Evolutionary conservation across 768 basidiomycete species (phyloP).

Genomic region (Kwoniella shandongensis): DNA sequence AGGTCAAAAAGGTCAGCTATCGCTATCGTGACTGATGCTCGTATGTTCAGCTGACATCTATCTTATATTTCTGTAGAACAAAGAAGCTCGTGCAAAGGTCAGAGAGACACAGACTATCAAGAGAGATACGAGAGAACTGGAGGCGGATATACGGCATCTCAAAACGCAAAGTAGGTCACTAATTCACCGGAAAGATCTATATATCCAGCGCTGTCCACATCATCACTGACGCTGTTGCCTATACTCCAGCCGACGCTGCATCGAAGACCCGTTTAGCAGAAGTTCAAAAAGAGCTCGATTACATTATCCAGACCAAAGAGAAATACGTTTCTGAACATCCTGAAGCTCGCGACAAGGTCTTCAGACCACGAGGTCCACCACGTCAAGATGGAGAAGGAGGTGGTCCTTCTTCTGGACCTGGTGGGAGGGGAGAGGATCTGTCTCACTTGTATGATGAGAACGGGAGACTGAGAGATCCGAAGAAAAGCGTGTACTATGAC

Average conservation of each 20-base stretch:
- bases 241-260: conserved; percentile 33
- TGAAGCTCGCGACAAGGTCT: conserved; percentile 83
- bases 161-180: conserved; percentile 16
- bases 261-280: conserved; percentile 69
- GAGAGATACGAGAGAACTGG: conserved; percentile 79
- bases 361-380: conserved; percentile 54
- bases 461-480: conserved; percentile 85
- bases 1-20: conserved; percentile 80
- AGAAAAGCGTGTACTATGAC: conserved; percentile 88
- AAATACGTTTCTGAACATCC: conserved; percentile 92
- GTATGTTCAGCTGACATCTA: background rate
- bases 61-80: conserved; percentile 71
- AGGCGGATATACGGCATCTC: conserved; percentile 19
- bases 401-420: conserved; percentile 35
- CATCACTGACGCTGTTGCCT: background rate
- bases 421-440: conserved; percentile 58
- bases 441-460: conserved; percentile 72
- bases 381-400: conserved; percentile 61
- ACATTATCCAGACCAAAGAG: conserved; percentile 80
- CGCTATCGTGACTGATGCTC: background rate
- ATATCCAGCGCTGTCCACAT: background rate
- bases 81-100: conserved; percentile 73
- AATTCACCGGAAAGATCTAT: background rate
- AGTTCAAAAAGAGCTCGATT: conserved; percentile 74
- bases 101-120: conserved; percentile 90